Base-by-base conservation (phyloP, 106 monocot genomes). In the Allium sativum region DNA sequence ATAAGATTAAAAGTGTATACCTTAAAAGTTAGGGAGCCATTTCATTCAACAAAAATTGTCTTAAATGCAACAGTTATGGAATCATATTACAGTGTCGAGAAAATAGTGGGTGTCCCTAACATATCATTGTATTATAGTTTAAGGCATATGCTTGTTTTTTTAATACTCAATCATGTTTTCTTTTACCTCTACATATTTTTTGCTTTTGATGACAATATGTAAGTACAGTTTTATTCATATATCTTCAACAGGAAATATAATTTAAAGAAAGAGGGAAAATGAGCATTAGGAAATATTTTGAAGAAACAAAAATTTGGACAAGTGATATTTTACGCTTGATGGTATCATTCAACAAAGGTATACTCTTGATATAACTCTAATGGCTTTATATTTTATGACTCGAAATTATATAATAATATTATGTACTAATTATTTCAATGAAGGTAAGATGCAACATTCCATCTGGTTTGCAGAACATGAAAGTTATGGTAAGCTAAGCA, bases 251-350 rank as follows among this genome's bases (percentile, higher is more conserved):
- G 95, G 81, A 62, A 54, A 90, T 75, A 18, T 86, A 77, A 63
- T 14, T 81, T 63, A 84, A 95, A 71, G 95, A 87, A 74, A 73
- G 73, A 70, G 87, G 83, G 19, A 95, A 84, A 46, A 21, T 89
- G 43, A 66, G 63, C 58, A 42, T 60, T 42, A 90, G 90, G 82
- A 95, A 90, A 76, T 86, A 95, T 79, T 81, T 79, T 82, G 95
- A 95, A 17, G 95, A 95, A 68, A 84, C 55, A 69, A 84, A 62
- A 55, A 83, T 95, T 48, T 95, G 95, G 95, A 77, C 84, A 21
- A 84, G 84, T 67, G 84, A 86, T 79, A 15, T 65, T 42, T 60
- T 95, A 58, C 90, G 90, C 65, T 68, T 95, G 69, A 66, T 95
- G 81, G 77, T 81, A 62, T 82, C 90, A 53, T 90, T 83, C 52